Conservation (phyloP, 306 rosid genomes). For the Nissolia schottii region DNA sequence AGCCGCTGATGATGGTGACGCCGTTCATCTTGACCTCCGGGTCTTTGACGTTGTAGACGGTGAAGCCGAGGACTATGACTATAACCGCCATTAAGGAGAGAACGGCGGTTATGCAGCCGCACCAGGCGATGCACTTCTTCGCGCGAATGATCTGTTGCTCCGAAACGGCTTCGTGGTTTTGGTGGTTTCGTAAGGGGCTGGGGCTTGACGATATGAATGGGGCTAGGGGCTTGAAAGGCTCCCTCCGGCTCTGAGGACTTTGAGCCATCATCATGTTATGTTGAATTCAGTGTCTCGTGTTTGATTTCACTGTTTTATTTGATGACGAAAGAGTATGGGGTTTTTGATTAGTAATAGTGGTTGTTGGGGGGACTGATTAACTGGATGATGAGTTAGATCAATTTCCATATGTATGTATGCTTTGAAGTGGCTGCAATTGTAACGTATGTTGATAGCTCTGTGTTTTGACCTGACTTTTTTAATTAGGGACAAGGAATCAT, state of each 20-base stretch:
- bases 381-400: not conserved
- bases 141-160: not conserved
- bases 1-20: not conserved
- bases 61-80: slow-evolving; percentile 36
- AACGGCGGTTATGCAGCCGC: slow-evolving; percentile 43
- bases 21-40: slow-evolving; percentile 30
- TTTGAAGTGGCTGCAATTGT: not conserved
- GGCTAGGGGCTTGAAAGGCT: slow-evolving; percentile 27
- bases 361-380: too few relatives aligned
- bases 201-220: slow-evolving; percentile 26
- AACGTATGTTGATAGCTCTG: not conserved
- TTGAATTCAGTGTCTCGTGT: not conserved
- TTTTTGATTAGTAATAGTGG: not conserved
- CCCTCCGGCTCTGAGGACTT: not conserved
- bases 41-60: slow-evolving; percentile 43
- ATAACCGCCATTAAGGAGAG: slow-evolving; percentile 28
- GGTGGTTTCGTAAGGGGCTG: not conserved
- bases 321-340: not conserved
- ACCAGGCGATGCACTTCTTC: slow-evolving; percentile 6
- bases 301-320: not conserved
- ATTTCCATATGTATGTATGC: not conserved
- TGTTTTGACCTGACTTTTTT: not conserved
- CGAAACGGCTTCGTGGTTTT: not conserved
- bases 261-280: slow-evolving; percentile 21
- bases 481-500: not conserved